phyloP scores from a whole-genome alignment of 192 early-diverging fungal genomes.

The Coemansia javaensis region DNA sequence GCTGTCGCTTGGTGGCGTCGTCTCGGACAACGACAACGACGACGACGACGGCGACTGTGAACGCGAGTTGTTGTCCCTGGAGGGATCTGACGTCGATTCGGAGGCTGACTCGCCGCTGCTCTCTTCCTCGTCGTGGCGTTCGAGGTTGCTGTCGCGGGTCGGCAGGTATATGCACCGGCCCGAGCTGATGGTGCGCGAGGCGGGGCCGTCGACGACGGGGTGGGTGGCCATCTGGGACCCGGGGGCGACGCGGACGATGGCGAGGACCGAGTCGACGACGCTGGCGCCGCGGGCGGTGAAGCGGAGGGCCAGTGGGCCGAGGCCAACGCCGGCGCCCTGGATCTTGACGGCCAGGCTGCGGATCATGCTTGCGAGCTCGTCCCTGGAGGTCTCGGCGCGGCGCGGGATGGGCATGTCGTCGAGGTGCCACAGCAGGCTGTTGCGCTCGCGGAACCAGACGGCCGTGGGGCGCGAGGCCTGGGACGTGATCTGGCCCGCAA shows the following conservation, averaged over 20 bases:
- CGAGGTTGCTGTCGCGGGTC: not conserved
- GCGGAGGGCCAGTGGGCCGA: slow-evolving; percentile 21
- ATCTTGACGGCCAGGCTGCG: not conserved
- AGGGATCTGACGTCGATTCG: no score
- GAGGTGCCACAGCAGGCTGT: slow-evolving; percentile 36
- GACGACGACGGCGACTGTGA: no score
- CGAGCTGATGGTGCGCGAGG: slow-evolving; percentile 16
- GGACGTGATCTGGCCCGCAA: slow-evolving; percentile 20
- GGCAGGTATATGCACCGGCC: slow-evolving; percentile 30
- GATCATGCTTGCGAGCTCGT: not conserved
- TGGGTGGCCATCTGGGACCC: slow-evolving; percentile 2
- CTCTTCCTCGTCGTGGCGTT: not conserved
- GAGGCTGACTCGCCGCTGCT: not conserved
- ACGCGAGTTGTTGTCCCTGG: no score
- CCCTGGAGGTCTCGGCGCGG: not conserved
- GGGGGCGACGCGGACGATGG: slow-evolving; percentile 20
- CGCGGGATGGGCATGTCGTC: slow-evolving; percentile 17
- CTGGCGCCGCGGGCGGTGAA: slow-evolving; percentile 13
- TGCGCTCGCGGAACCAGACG: slow-evolving; percentile 40
- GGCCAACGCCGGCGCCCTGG: not conserved
- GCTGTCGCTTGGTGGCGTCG: no score
- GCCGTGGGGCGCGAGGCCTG: slow-evolving; percentile 39
- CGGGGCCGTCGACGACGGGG: slow-evolving; percentile 9
- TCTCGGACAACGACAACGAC: no score
- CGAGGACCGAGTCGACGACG: slow-evolving; percentile 11